Evolutionary conservation across 1,284 basidiomycete species (phyloP).

Genomic region (Ceratobasidium sp.): DNA sequence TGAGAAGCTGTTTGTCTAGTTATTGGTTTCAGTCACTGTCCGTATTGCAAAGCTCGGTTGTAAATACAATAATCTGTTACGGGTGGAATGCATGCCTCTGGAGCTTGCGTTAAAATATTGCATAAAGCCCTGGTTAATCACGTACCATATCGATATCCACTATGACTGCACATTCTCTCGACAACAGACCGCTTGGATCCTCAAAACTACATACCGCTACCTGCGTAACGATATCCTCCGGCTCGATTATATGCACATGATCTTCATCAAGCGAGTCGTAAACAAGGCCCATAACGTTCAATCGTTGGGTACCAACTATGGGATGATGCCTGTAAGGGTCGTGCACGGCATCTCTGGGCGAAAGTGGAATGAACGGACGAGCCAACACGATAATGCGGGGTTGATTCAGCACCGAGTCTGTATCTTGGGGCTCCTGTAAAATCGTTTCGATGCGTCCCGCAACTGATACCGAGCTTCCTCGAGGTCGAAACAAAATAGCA

Average conservation of each 20-base stretch:
- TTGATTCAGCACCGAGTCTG: neutral
- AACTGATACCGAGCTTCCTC: neutral
- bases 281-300: slow-evolving; percentile 1
- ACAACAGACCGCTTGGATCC: neutral
- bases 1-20: neutral
- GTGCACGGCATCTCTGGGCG: neutral
- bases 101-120: neutral
- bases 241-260: slow-evolving; percentile 16
- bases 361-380: neutral
- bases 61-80: neutral
- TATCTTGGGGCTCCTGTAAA: slow-evolving; percentile 5
- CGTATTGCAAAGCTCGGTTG: neutral
- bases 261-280: neutral
- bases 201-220: neutral
- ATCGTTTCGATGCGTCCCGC: slow-evolving; percentile 2
- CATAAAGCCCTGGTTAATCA: neutral
- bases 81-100: neutral
- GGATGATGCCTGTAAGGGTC: neutral
- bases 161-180: neutral
- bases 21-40: too few relatives aligned
- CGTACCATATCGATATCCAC: slow-evolving; percentile 11
- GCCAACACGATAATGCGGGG: neutral
- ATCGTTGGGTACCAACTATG: neutral
- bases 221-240: slow-evolving; percentile 7
- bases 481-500: neutral